A percentile compares a stretch with the other conserved stretches of the same genome.
Evolutionary conservation across 805 yeast species (phyloP).

Genomic region (Nakazawaea populi): DNA sequence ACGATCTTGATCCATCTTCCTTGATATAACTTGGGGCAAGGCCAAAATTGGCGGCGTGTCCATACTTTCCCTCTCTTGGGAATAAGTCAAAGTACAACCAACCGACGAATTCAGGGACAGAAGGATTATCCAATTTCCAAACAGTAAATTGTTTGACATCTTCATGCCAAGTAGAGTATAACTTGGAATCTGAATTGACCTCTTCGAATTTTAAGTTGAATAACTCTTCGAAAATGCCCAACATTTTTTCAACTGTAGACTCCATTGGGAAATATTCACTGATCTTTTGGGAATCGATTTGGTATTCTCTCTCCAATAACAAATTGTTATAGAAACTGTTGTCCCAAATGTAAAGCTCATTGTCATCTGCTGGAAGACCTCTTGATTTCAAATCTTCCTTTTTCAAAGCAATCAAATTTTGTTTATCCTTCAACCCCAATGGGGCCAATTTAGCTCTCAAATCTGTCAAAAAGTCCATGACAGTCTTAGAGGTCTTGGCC

Average conservation of each 20-base stretch:
- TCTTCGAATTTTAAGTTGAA: conserved; percentile 65
- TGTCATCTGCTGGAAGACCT: conserved; percentile 32
- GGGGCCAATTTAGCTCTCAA: conserved; percentile 54
- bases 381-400: conserved; percentile 40
- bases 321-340: conserved; percentile 58
- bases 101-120: conserved; percentile 60
- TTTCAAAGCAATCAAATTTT: conserved; percentile 44
- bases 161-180: conserved; percentile 62
- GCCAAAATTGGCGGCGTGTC: conserved; percentile 84
- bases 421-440: conserved; percentile 51
- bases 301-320: conserved; percentile 59
- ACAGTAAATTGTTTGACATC: conserved; percentile 74
- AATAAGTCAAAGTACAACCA: conserved; percentile 77
- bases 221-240: conserved; percentile 61
- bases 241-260: conserved; percentile 62
- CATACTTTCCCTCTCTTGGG: conserved; percentile 83
- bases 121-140: conserved; percentile 50
- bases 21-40: conserved; percentile 53
- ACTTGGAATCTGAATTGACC: conserved; percentile 29
- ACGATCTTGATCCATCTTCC: conserved; percentile 41
- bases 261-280: conserved; percentile 77
- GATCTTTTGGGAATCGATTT: conserved; percentile 66
- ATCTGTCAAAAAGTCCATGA: conserved; percentile 56
- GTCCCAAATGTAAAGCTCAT: conserved; percentile 58
- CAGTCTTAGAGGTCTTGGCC: conserved; percentile 67